Evolutionary conservation across 495 filamentous ascomycete species (phyloP), one percentile per base, ranked within the genome.

Genomic region (Penicillium verhagenii): DNA sequence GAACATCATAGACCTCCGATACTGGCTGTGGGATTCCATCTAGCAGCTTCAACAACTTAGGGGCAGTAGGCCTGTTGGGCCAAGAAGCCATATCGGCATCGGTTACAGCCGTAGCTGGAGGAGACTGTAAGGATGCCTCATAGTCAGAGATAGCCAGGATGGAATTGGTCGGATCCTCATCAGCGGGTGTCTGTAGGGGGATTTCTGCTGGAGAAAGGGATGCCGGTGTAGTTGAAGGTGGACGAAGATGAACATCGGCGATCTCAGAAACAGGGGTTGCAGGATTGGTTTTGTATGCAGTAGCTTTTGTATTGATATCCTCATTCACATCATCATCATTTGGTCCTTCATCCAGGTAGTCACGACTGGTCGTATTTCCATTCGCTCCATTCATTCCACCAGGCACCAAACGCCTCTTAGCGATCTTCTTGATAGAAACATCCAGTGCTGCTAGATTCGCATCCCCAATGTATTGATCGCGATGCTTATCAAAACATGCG

Each of bases 1-100:
- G n/a, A 6, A 59, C 37, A 33, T 68, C 55, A 40, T 54, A 63
- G 10, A 26, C 50, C 13, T 37, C 35, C 13, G 61, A 67, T n/a
- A 20, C 16, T 0, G 56, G 61, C 4, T 42, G 25, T 10, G 61
- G 61, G 16, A 67, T 44, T 1, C 51, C 47, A 11, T 53, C 44
- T 28, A 67, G 21, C 6, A 60, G 14, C 29, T 44, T 37, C 35
- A 59, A 6, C 23, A 47, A 56, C 20, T 67, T 58, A 26, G 46
- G 51, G 28, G 9, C 40, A n/a, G 47, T 14, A 24, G 33, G 13
- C 21, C 40, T 45, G 19, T 45, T 33, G 5, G 16, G 18, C 7
- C 56, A 35, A n/a, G 57, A 37, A 23, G 38, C 31, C 47, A 57
- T 47, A 3, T 18, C 28, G 4, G 45, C 29, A 11, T 50, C 51